Evolutionary conservation across 768 basidiomycete species (phyloP).

Genomic region (Termitomyces sp.): DNA sequence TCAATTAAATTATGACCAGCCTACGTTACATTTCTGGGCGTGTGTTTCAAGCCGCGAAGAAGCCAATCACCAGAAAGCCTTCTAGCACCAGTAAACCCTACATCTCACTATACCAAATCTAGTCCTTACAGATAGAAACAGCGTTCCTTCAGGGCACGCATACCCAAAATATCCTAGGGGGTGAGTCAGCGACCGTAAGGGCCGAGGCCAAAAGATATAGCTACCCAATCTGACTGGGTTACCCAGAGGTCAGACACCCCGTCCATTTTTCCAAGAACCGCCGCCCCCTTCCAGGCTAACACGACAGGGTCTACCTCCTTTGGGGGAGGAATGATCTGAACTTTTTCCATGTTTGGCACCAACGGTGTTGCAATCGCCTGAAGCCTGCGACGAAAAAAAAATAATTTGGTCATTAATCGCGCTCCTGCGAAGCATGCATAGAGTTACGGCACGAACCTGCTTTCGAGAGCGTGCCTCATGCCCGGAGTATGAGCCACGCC

Average conservation of each 20-base stretch:
- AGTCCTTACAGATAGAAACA: conserved; percentile 65
- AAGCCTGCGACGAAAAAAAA: conserved; percentile 36
- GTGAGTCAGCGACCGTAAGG: background rate
- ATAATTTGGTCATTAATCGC: background rate
- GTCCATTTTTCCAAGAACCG: conserved; percentile 91
- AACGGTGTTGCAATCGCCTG: conserved; percentile 84
- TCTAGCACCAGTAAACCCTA: conserved; percentile 9
- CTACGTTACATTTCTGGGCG: conserved; percentile 1
- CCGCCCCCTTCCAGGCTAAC: conserved; percentile 93
- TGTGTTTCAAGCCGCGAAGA: conserved; percentile 3
- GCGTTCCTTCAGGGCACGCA: conserved; percentile 78
- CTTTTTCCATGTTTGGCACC: conserved; percentile 80
- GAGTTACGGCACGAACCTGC: conserved; percentile 52
- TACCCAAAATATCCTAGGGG: conserved; percentile 67
- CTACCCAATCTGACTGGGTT: conserved; percentile 81
- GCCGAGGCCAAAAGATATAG: conserved; percentile 18
- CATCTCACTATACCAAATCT: background rate
- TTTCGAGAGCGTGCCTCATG: conserved; percentile 82
- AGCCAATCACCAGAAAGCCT: conserved; percentile 4
- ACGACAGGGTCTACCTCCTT: conserved; percentile 89
- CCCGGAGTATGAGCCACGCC: conserved; percentile 80
- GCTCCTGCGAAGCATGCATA: background rate
- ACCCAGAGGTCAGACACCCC: conserved; percentile 89
- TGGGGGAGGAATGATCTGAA: conserved; percentile 91
- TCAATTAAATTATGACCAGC: conserved; percentile 4